Evolutionary conservation across 1,284 basidiomycete species (phyloP).

Genomic region (Hypsizygus ulmarius): DNA sequence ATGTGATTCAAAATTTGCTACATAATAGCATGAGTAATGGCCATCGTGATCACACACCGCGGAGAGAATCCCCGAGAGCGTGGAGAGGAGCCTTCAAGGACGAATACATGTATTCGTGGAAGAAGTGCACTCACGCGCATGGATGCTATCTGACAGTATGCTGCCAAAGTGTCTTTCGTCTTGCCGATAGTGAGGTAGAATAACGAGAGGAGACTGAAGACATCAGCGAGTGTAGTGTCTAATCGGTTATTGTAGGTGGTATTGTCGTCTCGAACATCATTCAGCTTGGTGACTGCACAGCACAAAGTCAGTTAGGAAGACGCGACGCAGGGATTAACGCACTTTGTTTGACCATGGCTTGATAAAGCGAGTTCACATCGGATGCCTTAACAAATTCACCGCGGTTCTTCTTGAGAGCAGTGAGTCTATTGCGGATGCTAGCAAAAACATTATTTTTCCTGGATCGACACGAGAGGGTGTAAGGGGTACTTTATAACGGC

Average conservation of each 20-base stretch:
- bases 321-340: constrained; percentile 15
- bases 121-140: constrained; percentile 72
- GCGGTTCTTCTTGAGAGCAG: constrained; percentile 86
- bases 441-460: constrained; percentile 13
- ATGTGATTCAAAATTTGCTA: constrained; percentile 93
- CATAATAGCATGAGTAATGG: constrained; percentile 14
- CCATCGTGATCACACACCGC: neutral
- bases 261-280: constrained; percentile 84
- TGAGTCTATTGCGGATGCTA: constrained; percentile 90
- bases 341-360: constrained; percentile 95
- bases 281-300: constrained; percentile 80
- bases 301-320: constrained; percentile 3
- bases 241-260: constrained; percentile 82
- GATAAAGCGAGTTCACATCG: constrained; percentile 93
- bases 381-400: constrained; percentile 87
- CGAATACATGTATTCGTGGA: constrained; percentile 1
- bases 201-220: constrained; percentile 88
- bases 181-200: constrained; percentile 95
- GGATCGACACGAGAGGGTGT: constrained; percentile 8
- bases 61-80: neutral
- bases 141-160: constrained; percentile 90
- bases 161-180: constrained; percentile 88
- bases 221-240: constrained; percentile 90
- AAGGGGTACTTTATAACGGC: constrained; percentile 81
- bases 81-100: neutral